Conservation (phyloP, 371 early-diverging fungal species). For the Mortierella sp. region DNA sequence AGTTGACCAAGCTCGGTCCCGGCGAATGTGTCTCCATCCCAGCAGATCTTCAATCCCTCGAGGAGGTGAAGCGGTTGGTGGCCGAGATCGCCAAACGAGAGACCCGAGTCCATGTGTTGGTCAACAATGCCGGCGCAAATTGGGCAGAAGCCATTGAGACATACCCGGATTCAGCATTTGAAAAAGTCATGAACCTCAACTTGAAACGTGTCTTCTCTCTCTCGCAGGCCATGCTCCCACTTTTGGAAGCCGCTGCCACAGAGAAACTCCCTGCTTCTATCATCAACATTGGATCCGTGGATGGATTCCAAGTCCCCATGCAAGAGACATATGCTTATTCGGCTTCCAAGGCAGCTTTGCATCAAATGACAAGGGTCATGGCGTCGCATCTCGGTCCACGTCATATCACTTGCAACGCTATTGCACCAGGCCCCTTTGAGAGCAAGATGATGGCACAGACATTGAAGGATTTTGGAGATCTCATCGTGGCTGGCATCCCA, state of each 20-base stretch:
- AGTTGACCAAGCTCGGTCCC: conserved; percentile 70
- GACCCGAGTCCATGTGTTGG: conserved; percentile 80
- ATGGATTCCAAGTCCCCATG: conserved; percentile 70
- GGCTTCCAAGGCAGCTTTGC: conserved; percentile 83
- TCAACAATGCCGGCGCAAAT: conserved; percentile 89
- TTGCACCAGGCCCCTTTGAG: conserved; percentile 92
- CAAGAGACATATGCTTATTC: conserved; percentile 81
- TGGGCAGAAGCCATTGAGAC: conserved; percentile 72
- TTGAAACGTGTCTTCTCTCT: conserved; percentile 86
- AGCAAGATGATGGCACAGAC: conserved; percentile 89
- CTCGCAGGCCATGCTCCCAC: conserved; percentile 81
- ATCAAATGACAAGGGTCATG: conserved; percentile 78
- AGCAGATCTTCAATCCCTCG: conserved; percentile 77
- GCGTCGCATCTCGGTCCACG: conserved; percentile 71
- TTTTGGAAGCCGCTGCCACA: conserved; percentile 75
- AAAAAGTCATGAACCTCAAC: conserved; percentile 89
- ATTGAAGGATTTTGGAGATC: conserved; percentile 66
- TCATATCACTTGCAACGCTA: conserved; percentile 85
- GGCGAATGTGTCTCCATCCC: conserved; percentile 78
- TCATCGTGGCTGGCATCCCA: conserved; percentile 70
- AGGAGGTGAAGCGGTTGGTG: conserved; percentile 69
- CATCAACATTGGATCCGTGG: conserved; percentile 90
- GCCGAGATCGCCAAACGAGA: conserved; percentile 68
- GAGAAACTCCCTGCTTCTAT: conserved; percentile 66
- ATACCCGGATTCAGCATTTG: conserved; percentile 77